Base-by-base conservation (phyloP, 2,329 filamentous ascomycete genomes). In the Pseudocercospora ulei region DNA sequence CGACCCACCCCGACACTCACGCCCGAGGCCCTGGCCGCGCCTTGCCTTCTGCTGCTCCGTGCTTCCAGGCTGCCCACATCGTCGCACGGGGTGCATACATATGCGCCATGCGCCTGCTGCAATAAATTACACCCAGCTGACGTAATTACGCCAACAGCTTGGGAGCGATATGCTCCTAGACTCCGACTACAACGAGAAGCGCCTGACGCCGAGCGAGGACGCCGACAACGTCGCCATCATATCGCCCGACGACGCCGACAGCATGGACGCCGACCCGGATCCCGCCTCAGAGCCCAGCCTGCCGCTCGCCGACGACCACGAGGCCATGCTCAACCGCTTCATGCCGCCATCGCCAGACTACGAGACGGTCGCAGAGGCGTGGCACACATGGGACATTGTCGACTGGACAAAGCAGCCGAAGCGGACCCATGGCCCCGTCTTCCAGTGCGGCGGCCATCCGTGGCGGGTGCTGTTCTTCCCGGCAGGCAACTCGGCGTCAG, bases 381-480 rank as follows among this genome's bases (percentile, higher is more conserved):
- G 80, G 52, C 62, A 82, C 62, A 94, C 85, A 55, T 98, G 90
- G 90, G 76, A 82, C 18, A 84, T 98, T 46, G 72, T 82, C 53
- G 73, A 81, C 46, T 98, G 88, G 87, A 73, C 81, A 49, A 71
- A 66, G 23, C 65, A 92, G 51, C 69, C 72, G 9, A 81, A 83
- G 64, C 85, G 82, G 59, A 80, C 90, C 56, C 86, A 92, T 66
- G 85, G 90, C 1, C 90, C 90, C 2, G 61, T 80, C 41, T 98
- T 98, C 61, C 62, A 90, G 44, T 88, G 84, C 48, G 87, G 79
- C 34, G 87, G 82, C 34, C 80, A 77, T 58, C 90, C 88, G 60
- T 98, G 90, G 90, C 82, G 88, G 55, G 80, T 96, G 53, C 73
- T 98, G 8, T 86, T 98, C 60, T 98, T 98, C 57, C 88, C 90